Base-by-base conservation (phyloP, 352 stramenopile genomes). In the Pythium aristosporum region DNA sequence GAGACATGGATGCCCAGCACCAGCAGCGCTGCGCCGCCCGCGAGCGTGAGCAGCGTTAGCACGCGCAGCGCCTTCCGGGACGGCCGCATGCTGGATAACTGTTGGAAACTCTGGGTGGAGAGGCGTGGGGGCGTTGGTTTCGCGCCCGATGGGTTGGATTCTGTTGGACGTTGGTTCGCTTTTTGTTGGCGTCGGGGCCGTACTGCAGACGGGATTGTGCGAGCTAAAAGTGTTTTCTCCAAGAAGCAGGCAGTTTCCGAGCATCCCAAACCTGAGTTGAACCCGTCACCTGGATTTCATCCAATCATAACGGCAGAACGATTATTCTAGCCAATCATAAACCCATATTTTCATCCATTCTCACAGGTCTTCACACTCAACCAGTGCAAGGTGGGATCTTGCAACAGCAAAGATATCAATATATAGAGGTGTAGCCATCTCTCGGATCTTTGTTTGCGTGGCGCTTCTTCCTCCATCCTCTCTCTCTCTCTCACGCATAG, bases 61-160 rank as follows among this genome's bases (percentile, higher is more conserved):
- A 82, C 46, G 34, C 80, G 80, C 48, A 93, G 76, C 6, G 85
- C 44, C 61, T 78, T 84, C 54, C 84, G 81, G 0, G 84, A 87
- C 50, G 78, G 69, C 10, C 82, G 84, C 84, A 92, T 92, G 15
- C 34, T 61, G 54, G 25, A 25, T 58, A 34, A 37, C 3, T 25
- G 23, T 56, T 15, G 50, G 50, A 25, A 52, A 23, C 13, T 32
- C 36, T 39, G n/a, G 23, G 39, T 30, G 42, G 44, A n/a, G 51
- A 32, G 18, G 37, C 11, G 25, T 23, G 54, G 10, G 28, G 46
- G 36, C 34, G 55, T 52, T 59, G 54, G 55, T 47, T 18, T 47
- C 37, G 37, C 37, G 37, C 37, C 37, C 11, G 15, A 12, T 12
- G 20, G 7, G 46, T 25, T 30, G n/a, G 18, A 15, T 15, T 42